Percentiles rank a stretch among this genome's conserved stretches.
phyloP scores from a whole-genome alignment of 768 basidiomycete genomes.

The Amanita thiersii region DNA sequence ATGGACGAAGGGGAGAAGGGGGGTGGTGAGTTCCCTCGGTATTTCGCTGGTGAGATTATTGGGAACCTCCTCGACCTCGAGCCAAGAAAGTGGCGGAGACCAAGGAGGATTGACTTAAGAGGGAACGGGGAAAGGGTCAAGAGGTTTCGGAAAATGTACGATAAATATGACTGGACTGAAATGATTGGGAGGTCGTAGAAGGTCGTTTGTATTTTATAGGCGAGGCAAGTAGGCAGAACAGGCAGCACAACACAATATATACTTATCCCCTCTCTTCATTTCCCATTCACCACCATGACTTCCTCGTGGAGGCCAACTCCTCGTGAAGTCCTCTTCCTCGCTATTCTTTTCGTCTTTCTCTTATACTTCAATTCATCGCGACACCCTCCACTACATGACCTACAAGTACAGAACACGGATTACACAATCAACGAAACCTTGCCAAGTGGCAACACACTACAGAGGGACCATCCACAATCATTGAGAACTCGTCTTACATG shows the following conservation, averaged over 20 bases:
- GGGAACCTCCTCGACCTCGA: constrained; percentile 87
- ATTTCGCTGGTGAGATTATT: constrained; percentile 93
- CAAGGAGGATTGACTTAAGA: constrained; percentile 62
- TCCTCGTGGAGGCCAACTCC: constrained; percentile 10
- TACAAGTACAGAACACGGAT: background rate
- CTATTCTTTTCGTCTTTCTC: constrained; percentile 10
- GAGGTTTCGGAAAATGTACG: constrained; percentile 68
- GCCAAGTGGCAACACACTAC: constrained; percentile 10
- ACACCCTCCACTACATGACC: constrained; percentile 1
- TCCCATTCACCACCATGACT: constrained; percentile 3
- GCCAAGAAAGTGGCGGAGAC: constrained; percentile 78
- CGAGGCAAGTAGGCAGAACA: no score
- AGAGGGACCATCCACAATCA: constrained; percentile 10
- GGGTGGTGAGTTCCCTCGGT: constrained; percentile 85
- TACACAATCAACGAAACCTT: constrained; percentile 3
- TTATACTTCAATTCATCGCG: constrained; percentile 9
- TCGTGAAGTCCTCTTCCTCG: constrained; percentile 13
- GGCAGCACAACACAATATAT: background rate
- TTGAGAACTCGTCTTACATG: constrained; percentile 29
- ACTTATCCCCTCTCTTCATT: background rate
- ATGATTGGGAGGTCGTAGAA: constrained; percentile 40
- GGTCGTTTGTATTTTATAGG: background rate
- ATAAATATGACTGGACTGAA: constrained; percentile 74
- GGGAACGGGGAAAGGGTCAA: constrained; percentile 64
- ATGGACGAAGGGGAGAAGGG: constrained; percentile 86